Evolutionary conservation across 2,329 filamentous ascomycete species (phyloP), one percentile per base, ranked within the genome.

Genomic region (Penicillium sp.): DNA sequence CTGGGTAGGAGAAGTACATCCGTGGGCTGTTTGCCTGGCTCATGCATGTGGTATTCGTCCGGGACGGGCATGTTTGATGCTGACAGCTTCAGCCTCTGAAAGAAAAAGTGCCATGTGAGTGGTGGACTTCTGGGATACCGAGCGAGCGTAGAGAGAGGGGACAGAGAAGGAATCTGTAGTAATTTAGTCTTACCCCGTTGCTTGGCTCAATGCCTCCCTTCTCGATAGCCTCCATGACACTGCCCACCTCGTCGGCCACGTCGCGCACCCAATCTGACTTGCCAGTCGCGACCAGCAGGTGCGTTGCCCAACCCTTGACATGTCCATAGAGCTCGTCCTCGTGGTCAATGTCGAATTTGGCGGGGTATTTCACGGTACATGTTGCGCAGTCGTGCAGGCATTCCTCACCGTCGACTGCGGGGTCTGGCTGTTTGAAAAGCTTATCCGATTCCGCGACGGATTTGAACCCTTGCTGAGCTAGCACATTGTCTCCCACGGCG

Each of bases 241-340:
- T 92, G 6, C 89, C 90, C 76, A 90, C 88, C 81, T 98, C 95
- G 71, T 98, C 90, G 57, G 85, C 87, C 47, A 96, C 91, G 78
- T 96, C 89, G 60, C 91, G 80, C 71, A 94, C 89, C 95, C 95
- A 99, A 77, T 99, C 95, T 27, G 88, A 85, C 84, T 97, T 96
- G 61, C 92, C 91, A n/a, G 95, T 99, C 24, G 92, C 95, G 16
- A 98, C 92, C 35, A 99, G 80, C 61, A 96, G 73, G 77, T 99
- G 95, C 19, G 92, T 95, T 70, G 86, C 88, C 90, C 92, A 98
- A 37, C 87, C 91, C 70, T 92, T 90, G 62, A 97, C 85, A 59
- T 90, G 82, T 0, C 94, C 95, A 72, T 96, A 98, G 50, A 99
- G 79, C 68, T 87, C 81, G 72, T 96, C 92, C 6, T 83, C 79